These are phyloP conservation scores for Graphium sp. DNA, from an alignment of 2,329 filamentous ascomycete species.

Conservation along the genomic window DNA sequence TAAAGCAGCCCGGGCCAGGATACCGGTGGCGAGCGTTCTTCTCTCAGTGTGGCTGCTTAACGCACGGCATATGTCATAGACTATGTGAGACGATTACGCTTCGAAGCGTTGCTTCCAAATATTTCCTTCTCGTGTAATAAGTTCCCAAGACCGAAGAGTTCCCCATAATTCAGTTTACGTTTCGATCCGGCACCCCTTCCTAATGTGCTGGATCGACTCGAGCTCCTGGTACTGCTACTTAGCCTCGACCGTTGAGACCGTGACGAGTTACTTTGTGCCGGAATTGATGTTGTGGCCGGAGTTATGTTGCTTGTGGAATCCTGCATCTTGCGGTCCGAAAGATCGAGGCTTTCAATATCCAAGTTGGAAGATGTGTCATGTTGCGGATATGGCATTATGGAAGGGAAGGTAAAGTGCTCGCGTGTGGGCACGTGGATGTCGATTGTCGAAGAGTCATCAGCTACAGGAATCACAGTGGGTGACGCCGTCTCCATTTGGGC, in stretches of 20 bases:
- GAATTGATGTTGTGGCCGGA: constrained; percentile 10
- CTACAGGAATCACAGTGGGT: constrained; percentile 15
- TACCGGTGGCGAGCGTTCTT: too few species aligned
- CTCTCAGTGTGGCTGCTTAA: too few species aligned
- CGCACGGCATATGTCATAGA: too few species aligned
- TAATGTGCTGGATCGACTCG: constrained; percentile 22
- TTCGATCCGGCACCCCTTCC: constrained; percentile 54
- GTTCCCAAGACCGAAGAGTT: constrained; percentile 58
- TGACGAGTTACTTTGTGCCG: constrained; percentile 9
- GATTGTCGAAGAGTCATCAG: constrained; percentile 5
- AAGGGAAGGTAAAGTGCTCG: constrained; percentile 54
- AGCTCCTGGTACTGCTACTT: constrained; percentile 6
- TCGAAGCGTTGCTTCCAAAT: constrained; percentile 28
- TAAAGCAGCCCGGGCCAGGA: not conserved
- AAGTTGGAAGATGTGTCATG: constrained; percentile 37
- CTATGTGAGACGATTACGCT: constrained; percentile 31
- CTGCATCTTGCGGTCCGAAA: constrained; percentile 32
- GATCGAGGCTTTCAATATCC: too few species aligned
- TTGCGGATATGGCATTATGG: constrained; percentile 34
- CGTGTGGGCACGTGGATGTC: constrained; percentile 28
- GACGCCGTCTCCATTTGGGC: constrained; percentile 15
- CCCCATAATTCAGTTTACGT: constrained; percentile 54
- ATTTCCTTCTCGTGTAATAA: constrained; percentile 45
- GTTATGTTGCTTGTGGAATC: constrained; percentile 16
- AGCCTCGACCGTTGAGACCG: constrained; percentile 6